Evolutionary conservation across 495 filamentous ascomycete species (phyloP).

Genomic region (Penicillium nucicola): DNA sequence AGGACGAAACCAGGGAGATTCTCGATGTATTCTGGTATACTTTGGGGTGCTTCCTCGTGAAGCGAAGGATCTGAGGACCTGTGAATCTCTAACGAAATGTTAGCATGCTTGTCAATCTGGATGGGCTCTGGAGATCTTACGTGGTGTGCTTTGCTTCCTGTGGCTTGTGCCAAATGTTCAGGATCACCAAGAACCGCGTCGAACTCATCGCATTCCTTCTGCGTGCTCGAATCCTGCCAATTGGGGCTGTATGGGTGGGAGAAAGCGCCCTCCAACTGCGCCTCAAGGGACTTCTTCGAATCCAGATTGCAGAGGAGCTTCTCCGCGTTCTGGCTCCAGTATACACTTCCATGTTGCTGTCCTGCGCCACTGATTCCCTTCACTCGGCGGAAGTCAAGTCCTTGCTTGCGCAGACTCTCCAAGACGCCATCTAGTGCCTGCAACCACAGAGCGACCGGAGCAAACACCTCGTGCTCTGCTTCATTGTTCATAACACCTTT

Average conservation of each 20-base stretch:
- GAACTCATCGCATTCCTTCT: slow-evolving; percentile 85
- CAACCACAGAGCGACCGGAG: slow-evolving; percentile 91
- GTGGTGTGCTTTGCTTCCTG: slow-evolving; percentile 92
- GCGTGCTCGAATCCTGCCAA: slow-evolving; percentile 96
- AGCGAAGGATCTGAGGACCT: slow-evolving; percentile 92
- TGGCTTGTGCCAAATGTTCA: slow-evolving; percentile 68
- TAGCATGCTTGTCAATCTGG: slow-evolving; percentile 12
- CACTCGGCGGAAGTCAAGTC: slow-evolving; percentile 73
- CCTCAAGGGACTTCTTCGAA: slow-evolving; percentile 54
- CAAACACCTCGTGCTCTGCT: slow-evolving; percentile 79
- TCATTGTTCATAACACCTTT: slow-evolving; percentile 86
- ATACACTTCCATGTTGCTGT: slow-evolving; percentile 95
- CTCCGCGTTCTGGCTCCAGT: slow-evolving; percentile 79
- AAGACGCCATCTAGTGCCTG: slow-evolving; percentile 87
- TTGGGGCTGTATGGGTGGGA: slow-evolving; percentile 88
- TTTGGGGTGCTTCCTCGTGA: slow-evolving; percentile 72
- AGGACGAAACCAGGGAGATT: slow-evolving; percentile 92
- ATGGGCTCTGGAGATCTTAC: slow-evolving; percentile 46
- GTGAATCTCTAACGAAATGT: slow-evolving; percentile 77
- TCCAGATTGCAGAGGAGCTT: slow-evolving; percentile 58
- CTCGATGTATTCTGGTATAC: slow-evolving; percentile 76
- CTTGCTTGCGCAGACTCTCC: slow-evolving; percentile 62
- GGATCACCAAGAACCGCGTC: slow-evolving; percentile 65
- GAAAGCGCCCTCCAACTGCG: slow-evolving; percentile 72
- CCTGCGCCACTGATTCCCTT: slow-evolving; percentile 86